A percentile compares a stretch with the other conserved stretches of the same genome.
These are phyloP conservation scores for Scytalidium sp. DNA, from an alignment of 2,329 filamentous ascomycete species.

Conservation along the genomic window DNA sequence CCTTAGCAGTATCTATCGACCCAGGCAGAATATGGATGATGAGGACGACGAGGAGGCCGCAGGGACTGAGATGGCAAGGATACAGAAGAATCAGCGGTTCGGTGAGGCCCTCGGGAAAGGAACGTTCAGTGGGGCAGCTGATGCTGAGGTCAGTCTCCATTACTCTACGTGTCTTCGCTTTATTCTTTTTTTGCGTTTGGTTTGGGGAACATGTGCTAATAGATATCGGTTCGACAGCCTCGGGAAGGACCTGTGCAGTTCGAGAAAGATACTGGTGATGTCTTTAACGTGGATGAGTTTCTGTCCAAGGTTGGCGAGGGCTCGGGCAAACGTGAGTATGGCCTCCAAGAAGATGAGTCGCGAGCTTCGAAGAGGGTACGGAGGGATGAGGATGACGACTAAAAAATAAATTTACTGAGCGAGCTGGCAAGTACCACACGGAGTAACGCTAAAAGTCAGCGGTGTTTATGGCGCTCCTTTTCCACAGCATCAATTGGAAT, in stretches of 20 bases:
- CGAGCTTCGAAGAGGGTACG: conserved; percentile 67
- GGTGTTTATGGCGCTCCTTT: background rate
- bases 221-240: conserved; percentile 44
- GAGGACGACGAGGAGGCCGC: conserved; percentile 76
- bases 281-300: conserved; percentile 94
- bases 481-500: background rate
- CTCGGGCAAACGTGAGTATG: conserved; percentile 70
- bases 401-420: background rate
- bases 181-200: background rate
- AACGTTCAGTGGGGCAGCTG: conserved; percentile 83
- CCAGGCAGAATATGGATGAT: conserved; percentile 70
- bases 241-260: conserved; percentile 94
- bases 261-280: conserved; percentile 80
- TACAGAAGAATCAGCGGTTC: conserved; percentile 82
- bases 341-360: conserved; percentile 64
- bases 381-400: conserved; percentile 66
- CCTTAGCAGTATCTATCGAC: conserved; percentile 90
- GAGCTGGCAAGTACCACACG: too few species aligned
- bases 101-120: conserved; percentile 79
- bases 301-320: conserved; percentile 71
- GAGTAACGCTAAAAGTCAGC: background rate
- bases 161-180: conserved; percentile 1
- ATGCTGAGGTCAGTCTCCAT: conserved; percentile 76
- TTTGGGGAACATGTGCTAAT: conserved; percentile 11
- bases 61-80: conserved; percentile 80